phyloP scores from a whole-genome alignment of 768 basidiomycete species.

The Ramaria sp. region DNA sequence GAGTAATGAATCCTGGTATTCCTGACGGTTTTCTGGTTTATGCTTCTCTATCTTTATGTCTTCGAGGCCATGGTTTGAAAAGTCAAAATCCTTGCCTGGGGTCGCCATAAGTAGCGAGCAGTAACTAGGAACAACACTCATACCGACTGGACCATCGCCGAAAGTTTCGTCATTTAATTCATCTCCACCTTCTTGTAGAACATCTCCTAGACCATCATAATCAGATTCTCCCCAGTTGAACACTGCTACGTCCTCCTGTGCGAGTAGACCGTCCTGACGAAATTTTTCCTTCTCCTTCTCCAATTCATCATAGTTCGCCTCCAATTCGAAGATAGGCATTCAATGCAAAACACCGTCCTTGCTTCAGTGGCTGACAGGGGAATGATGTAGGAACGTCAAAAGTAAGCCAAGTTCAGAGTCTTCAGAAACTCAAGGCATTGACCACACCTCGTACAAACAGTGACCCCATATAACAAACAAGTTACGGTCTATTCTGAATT shows the following conservation, averaged over 20 bases:
- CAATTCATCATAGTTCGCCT: slow-evolving; percentile 36
- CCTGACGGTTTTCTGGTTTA: slow-evolving; percentile 1
- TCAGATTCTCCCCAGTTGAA: slow-evolving; percentile 89
- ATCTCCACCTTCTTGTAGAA: slow-evolving; percentile 81
- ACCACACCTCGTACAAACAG: not conserved
- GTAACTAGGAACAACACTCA: slow-evolving; percentile 21
- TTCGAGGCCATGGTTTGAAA: slow-evolving; percentile 37
- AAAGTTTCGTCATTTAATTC: slow-evolving; percentile 98
- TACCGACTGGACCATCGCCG: slow-evolving; percentile 66
- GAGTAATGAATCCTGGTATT: slow-evolving; percentile 4
- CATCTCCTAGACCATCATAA: slow-evolving; percentile 83
- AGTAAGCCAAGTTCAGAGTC: not conserved
- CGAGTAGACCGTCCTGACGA: slow-evolving; percentile 27
- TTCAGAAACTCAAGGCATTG: not conserved
- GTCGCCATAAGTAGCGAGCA: slow-evolving; percentile 9
- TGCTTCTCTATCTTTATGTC: slow-evolving; percentile 10
- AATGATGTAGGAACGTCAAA: not conserved
- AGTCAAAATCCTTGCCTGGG: slow-evolving; percentile 88
- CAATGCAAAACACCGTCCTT: slow-evolving; percentile 10
- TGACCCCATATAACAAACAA: not conserved
- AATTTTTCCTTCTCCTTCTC: slow-evolving; percentile 55
- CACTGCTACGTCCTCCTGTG: slow-evolving; percentile 73
- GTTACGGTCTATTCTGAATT: not conserved
- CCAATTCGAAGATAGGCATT: slow-evolving; percentile 84
- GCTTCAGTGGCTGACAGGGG: not conserved